Percentiles rank a stretch among this genome's conserved stretches.
Conservation (phyloP, 106 monocot genomes). For the Dendrobium chrysotoxum region DNA sequence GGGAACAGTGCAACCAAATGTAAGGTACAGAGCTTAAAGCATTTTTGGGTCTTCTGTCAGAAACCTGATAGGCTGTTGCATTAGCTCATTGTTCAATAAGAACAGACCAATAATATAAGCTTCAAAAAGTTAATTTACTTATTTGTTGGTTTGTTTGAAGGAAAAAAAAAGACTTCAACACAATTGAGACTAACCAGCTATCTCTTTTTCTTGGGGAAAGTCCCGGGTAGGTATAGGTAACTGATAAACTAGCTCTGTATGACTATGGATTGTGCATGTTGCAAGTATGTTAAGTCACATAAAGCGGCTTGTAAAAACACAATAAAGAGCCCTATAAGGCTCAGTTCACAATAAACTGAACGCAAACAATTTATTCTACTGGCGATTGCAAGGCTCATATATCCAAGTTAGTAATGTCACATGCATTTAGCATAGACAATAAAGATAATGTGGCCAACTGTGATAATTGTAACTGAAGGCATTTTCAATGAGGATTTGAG, state of each 20-base stretch:
- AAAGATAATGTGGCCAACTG: not conserved
- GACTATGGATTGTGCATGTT: too few species aligned
- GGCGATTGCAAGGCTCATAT: not conserved
- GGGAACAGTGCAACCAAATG: not conserved
- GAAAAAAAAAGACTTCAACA: too few species aligned
- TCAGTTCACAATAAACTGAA: not conserved
- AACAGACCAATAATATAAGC: not conserved
- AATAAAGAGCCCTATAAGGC: not conserved
- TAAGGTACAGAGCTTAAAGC: not conserved
- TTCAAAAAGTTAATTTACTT: not conserved
- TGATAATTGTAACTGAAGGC: not conserved
- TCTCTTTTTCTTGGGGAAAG: too few species aligned
- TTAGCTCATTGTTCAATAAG: not conserved
- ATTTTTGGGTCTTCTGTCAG: not conserved
- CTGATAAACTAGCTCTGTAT: not conserved
- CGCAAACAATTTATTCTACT: not conserved
- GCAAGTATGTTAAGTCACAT: too few species aligned
- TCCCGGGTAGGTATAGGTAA: not conserved
- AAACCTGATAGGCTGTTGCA: not conserved
- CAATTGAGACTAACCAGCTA: too few species aligned
- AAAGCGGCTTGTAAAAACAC: not conserved
- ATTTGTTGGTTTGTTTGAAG: too few species aligned
- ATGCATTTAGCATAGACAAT: not conserved
- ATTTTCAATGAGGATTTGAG: not conserved
- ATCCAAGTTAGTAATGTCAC: not conserved